Evolutionary conservation across 345 rosid genomes (phyloP).

Genomic region (Eucalyptus camaldulensis): DNA sequence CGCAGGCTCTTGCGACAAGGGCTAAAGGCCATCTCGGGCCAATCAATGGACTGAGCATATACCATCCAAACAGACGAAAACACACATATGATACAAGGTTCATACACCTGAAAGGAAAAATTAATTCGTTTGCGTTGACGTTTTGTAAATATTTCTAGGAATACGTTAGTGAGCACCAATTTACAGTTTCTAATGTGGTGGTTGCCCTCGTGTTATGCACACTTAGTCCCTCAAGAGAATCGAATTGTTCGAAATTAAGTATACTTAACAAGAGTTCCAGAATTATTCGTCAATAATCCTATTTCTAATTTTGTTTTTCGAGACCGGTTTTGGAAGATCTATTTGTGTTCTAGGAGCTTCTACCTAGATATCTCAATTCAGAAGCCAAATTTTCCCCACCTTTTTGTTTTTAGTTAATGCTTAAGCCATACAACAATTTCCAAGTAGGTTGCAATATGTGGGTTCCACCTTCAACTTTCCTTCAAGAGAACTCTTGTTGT

Average conservation of each 20-base stretch:
- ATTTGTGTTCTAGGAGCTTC: not conserved
- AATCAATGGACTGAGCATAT: not conserved
- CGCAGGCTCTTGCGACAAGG: not conserved
- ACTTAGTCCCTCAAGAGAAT: not conserved
- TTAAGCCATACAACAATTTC: not conserved
- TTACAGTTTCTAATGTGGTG: not conserved
- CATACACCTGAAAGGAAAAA: not conserved
- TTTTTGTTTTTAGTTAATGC: not conserved
- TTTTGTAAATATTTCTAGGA: not conserved
- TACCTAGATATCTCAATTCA: not conserved
- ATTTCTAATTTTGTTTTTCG: fast-evolving
- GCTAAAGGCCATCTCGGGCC: not conserved
- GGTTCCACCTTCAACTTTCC: not conserved
- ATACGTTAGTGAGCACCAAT: not conserved
- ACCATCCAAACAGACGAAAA: not conserved
- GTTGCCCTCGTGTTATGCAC: not conserved
- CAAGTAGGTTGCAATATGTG: not conserved
- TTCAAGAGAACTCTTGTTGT: fast-evolving
- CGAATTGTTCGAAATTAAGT: not conserved
- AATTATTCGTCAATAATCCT: fast-evolving
- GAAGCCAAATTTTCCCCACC: not conserved
- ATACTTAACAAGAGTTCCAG: not conserved
- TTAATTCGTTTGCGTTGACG: not conserved
- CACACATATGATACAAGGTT: not conserved
- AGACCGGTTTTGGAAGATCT: not conserved